These are phyloP conservation scores for Colletotrichum sidae DNA, from an alignment of 2,329 filamentous ascomycete species.

Conservation along the genomic window DNA sequence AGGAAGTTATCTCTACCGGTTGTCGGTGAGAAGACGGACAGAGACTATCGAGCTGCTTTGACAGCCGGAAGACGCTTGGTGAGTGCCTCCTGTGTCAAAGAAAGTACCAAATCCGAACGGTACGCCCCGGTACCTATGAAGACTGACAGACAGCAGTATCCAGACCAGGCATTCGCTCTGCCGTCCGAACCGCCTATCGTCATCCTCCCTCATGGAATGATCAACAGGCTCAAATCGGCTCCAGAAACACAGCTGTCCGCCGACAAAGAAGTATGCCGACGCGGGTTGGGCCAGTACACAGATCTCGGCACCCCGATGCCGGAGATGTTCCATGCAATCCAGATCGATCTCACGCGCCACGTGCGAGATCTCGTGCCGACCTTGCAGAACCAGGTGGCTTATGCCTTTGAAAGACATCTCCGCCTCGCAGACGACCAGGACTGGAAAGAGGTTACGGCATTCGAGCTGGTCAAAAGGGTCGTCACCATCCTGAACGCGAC, in stretches of 20 bases:
- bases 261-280: constrained; percentile 20
- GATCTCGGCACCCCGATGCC: constrained; percentile 21
- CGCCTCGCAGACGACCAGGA: neutral
- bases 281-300: constrained; percentile 19
- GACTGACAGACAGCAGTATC: neutral
- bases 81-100: neutral
- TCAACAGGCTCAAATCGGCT: constrained; percentile 13
- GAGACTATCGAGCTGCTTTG: constrained; percentile 11
- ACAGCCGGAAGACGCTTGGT: neutral
- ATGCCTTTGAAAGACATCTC: neutral
- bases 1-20: constrained; percentile 4
- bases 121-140: too few species aligned
- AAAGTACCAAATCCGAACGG: neutral
- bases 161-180: neutral
- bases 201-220: constrained; percentile 3
- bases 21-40: neutral
- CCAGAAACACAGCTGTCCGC: constrained; percentile 6
- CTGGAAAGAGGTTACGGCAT: constrained; percentile 13
- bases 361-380: constrained; percentile 9
- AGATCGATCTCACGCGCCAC: constrained; percentile 21
- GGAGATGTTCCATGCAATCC: constrained; percentile 20
- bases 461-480: constrained; percentile 5
- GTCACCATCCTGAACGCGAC: constrained; percentile 15
- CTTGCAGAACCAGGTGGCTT: neutral
- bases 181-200: constrained; percentile 21